phyloP scores from a whole-genome alignment of 768 basidiomycete species.

The Mrakia blollopis region DNA sequence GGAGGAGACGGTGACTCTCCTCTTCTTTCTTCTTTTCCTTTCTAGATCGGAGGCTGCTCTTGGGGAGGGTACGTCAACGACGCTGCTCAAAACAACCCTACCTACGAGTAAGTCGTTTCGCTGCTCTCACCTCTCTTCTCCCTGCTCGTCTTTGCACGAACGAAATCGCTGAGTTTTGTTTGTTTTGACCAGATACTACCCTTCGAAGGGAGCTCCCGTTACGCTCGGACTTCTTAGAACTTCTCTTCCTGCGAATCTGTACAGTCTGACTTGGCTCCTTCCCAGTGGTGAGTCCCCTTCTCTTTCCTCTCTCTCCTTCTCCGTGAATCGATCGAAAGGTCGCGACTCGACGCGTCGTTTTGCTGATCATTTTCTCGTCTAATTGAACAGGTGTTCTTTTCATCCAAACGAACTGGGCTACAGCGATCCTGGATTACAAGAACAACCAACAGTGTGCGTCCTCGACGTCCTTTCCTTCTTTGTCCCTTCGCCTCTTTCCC shows the following conservation, averaged over 20 bases:
- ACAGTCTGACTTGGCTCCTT: conserved; percentile 43
- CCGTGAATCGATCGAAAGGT: background rate
- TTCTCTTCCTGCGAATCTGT: conserved; percentile 44
- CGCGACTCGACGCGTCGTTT: conserved; percentile 29
- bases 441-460: conserved; percentile 40
- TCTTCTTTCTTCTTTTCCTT: background rate
- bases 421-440: conserved; percentile 61
- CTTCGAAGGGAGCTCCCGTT: conserved; percentile 40
- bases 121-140: conserved; percentile 11
- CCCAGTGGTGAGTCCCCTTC: conserved; percentile 35
- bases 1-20: background rate
- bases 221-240: conserved; percentile 41
- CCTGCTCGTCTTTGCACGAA: too few relatives aligned
- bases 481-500: too few relatives aligned
- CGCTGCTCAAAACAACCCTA: conserved; percentile 44
- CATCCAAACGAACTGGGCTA: conserved; percentile 46
- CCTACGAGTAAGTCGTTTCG: conserved; percentile 43
- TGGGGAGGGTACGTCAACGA: conserved; percentile 45
- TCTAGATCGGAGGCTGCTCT: conserved; percentile 48
- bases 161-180: background rate
- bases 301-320: too few relatives aligned
- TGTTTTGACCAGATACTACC: conserved; percentile 35
- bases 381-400: conserved; percentile 42
- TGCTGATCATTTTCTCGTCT: background rate
- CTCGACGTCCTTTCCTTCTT: background rate